These are phyloP conservation scores for Thraustochytrium sp. DNA, from an alignment of 352 stramenopile species.

Conservation along the genomic window DNA sequence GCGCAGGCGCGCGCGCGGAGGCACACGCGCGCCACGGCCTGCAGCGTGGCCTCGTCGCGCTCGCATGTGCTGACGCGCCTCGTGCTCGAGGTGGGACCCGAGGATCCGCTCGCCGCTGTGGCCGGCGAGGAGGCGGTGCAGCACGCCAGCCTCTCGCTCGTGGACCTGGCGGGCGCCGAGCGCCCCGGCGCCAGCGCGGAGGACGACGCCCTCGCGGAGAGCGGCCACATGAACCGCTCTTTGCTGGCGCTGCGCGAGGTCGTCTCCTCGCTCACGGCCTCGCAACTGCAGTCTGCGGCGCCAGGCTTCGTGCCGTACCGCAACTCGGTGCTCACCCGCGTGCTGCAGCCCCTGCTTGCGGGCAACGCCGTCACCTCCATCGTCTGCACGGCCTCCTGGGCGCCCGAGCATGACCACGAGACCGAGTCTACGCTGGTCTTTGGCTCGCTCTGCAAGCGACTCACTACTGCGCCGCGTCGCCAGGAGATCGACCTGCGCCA, in stretches of 20 bases:
- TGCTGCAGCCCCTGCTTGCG: background rate
- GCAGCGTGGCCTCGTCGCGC: slow-evolving; percentile 76
- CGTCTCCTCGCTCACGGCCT: background rate
- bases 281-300: background rate
- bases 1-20: slow-evolving; percentile 73
- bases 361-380: background rate
- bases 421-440: background rate
- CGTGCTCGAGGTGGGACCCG: slow-evolving; percentile 55
- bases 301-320: background rate
- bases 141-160: slow-evolving; percentile 83
- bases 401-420: background rate
- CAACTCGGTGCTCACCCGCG: background rate
- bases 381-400: background rate
- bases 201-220: slow-evolving; percentile 56
- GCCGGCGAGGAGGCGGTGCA: background rate
- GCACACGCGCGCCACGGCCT: slow-evolving; percentile 73
- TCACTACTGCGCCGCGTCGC: background rate
- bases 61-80: slow-evolving; percentile 81
- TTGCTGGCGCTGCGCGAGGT: background rate
- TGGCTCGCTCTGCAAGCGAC: background rate
- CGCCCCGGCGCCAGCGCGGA: slow-evolving; percentile 86
- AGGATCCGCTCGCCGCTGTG: too few species aligned
- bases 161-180: slow-evolving; percentile 91
- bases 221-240: background rate
- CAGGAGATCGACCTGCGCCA: background rate